Evolutionary conservation across 2,329 filamentous ascomycete genomes (phyloP).

Genomic region (Neonectria sp.): DNA sequence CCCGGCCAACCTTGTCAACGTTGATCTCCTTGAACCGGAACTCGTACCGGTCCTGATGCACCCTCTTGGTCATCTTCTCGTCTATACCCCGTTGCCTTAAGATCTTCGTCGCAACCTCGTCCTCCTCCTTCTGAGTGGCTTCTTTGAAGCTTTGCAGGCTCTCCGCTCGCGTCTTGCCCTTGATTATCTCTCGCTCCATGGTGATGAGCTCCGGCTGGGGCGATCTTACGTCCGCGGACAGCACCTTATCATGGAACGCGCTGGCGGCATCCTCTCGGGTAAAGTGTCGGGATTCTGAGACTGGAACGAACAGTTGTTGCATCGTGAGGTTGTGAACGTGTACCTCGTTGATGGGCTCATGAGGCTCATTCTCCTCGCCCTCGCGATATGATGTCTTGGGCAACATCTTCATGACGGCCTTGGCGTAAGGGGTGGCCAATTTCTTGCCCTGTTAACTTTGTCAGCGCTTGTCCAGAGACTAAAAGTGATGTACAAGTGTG

Average conservation of each 20-base stretch:
- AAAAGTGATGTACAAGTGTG: conserved; percentile 10
- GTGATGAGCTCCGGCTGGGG: conserved; percentile 74
- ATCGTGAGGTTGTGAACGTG: conserved; percentile 73
- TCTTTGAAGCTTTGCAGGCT: conserved; percentile 59
- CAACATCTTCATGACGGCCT: conserved; percentile 84
- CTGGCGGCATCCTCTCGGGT: conserved; percentile 76
- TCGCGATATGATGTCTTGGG: conserved; percentile 75
- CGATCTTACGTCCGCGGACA: conserved; percentile 73
- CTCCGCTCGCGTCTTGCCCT: conserved; percentile 55
- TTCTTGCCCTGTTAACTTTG: conserved; percentile 75
- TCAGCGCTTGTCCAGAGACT: conserved; percentile 40
- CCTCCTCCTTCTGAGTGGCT: conserved; percentile 61
- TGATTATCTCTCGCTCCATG: conserved; percentile 65
- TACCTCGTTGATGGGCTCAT: conserved; percentile 76
- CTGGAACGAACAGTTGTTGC: conserved; percentile 76
- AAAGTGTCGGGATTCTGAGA: conserved; percentile 74
- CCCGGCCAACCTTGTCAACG: conserved; percentile 68
- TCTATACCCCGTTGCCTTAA: conserved; percentile 53
- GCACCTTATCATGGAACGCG: conserved; percentile 73
- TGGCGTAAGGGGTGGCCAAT: conserved; percentile 82
- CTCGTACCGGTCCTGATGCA: conserved; percentile 58
- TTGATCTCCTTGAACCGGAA: conserved; percentile 75
- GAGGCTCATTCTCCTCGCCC: conserved; percentile 62
- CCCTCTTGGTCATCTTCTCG: conserved; percentile 58
- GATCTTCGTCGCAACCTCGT: conserved; percentile 54